These are phyloP conservation scores for Carex pumila DNA, from an alignment of 176 grass and related monocot species.

Conservation along the genomic window DNA sequence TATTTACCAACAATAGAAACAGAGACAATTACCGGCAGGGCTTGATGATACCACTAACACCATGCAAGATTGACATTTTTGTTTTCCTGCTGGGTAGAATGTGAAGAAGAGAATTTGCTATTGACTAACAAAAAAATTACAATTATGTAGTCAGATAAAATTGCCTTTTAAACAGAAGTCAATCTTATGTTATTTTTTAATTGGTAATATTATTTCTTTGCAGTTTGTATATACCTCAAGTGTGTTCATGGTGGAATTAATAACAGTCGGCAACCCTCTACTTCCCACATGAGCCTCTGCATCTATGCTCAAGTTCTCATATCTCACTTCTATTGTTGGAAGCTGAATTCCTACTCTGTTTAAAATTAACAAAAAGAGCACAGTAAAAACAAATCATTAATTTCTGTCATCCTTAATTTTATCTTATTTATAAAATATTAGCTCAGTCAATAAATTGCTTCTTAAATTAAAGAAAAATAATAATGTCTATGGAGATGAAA, in stretches of 20 bases:
- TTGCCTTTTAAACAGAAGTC: not conserved
- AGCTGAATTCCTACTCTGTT: constrained; percentile 52
- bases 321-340: constrained; percentile 80
- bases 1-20: not conserved
- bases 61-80: constrained; percentile 67
- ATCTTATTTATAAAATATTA: not conserved
- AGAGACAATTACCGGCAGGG: constrained; percentile 49
- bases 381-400: not conserved
- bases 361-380: not conserved
- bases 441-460: not conserved
- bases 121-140: constrained; percentile 26
- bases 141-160: not conserved
- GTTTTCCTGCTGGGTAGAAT: constrained; percentile 68
- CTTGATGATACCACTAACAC: constrained; percentile 82
- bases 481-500: not conserved
- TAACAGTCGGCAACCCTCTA: constrained; percentile 47
- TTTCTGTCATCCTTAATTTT: not conserved
- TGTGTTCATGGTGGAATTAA: constrained; percentile 64
- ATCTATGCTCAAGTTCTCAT: constrained; percentile 40
- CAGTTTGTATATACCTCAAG: constrained; percentile 36
- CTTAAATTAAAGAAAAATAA: not conserved
- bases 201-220: not conserved
- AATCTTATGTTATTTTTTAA: not conserved
- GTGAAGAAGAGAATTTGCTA: constrained; percentile 56
- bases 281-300: constrained; percentile 52